Conservation (phyloP, 2,329 filamentous ascomycete species). For the Gnomoniopsis sp. region DNA sequence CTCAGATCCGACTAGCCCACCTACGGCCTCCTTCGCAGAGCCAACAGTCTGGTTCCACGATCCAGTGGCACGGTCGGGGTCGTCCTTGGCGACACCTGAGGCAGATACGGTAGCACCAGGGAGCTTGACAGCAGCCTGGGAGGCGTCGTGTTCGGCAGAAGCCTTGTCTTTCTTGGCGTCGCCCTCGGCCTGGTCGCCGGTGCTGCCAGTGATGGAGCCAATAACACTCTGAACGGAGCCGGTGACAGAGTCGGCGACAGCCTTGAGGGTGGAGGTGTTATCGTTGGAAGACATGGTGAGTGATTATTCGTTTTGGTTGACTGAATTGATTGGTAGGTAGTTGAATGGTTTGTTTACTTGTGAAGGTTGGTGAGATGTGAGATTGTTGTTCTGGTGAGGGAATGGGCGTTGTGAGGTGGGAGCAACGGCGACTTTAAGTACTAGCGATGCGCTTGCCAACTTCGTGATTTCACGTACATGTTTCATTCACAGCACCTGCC, state of each 20-base stretch:
- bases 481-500: background rate
- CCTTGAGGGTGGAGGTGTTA: constrained; percentile 73
- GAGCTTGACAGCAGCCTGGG: constrained; percentile 71
- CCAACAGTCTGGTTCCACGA: constrained; percentile 89
- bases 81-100: constrained; percentile 68
- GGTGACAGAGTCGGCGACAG: constrained; percentile 69
- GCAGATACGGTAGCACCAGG: constrained; percentile 68
- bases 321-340: constrained; percentile 18
- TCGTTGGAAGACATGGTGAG: constrained; percentile 39
- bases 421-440: background rate
- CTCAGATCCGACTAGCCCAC: constrained; percentile 72
- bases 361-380: background rate
- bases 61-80: constrained; percentile 68
- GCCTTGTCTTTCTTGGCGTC: constrained; percentile 64
- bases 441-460: background rate
- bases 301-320: constrained; percentile 6
- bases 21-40: constrained; percentile 76
- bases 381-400: background rate
- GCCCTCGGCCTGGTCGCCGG: constrained; percentile 63
- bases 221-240: constrained; percentile 70
- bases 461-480: background rate
- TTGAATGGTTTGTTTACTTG: constrained; percentile 23
- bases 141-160: constrained; percentile 66
- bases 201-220: constrained; percentile 70
- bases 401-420: background rate